Evolutionary conservation across 2,329 filamentous ascomycete species (phyloP), one percentile per base, ranked within the genome.

Genomic region (Sordariomycetes sp.): DNA sequence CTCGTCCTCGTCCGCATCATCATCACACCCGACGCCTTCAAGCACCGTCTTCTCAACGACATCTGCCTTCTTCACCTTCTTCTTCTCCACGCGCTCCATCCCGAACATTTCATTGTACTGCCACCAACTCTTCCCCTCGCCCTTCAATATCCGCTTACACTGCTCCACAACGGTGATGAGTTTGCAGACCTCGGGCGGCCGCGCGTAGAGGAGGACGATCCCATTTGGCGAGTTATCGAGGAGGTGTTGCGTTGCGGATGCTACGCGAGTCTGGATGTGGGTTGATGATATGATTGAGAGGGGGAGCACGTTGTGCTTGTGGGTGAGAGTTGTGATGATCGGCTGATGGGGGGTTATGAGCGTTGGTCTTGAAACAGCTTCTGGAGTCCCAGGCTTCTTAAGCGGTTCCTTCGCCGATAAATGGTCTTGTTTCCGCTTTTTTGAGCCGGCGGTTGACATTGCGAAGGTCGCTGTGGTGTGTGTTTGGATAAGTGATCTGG

Each of bases 91-190:
- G 14, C 66, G 55, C 39, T 71, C 64, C n/a, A n/a, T n/a, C n/a
- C n/a, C n/a, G 45, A 70, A 72, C 10, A 76, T 54, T 34, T 68
- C 59, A 40, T 77, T 77, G 51, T 74, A 77, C 50, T 75, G 73
- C 38, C 58, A 72, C 64, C 68, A 75, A 31, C 57, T 43, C 39
- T 58, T 61, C 4, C 61, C 63, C 26, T 60, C 54, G 33, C 65
- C 61, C 21, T 47, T 57, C 34, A 82, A 55, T 30, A 75, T 59
- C 25, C 70, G 59, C 52, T 81, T 80, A 36, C 66, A 68, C 24
- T 82, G 76, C 54, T 86, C 82, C 29, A 68, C 67, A 30, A 86
- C 69, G 4, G 72, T 79, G 45, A 85, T 72, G 46, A 85, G 62
- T 54, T 86, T 87, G 54, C 65, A 66, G 2, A 72, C 66, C 4